Evolutionary conservation across 73 alveolate species (phyloP), one percentile per base, ranked within the genome.

Genomic region (Paramecium tetraurelia): DNA sequence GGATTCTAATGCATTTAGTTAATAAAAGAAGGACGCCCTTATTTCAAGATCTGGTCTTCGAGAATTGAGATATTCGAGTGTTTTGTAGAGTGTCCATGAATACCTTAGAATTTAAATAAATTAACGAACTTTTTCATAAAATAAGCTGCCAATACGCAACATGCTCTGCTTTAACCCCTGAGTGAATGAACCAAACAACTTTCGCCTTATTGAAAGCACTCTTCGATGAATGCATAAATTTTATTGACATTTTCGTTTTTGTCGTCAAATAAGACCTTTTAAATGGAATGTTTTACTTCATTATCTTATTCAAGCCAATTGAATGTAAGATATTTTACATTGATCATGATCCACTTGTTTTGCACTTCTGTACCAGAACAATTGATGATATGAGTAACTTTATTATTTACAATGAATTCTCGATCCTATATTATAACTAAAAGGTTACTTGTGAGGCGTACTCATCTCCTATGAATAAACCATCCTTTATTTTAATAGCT

Each of bases 141-240:
- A 92, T 97, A 98, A 20, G 97, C 96, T 33, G 98, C 96, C 59
- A 98, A 97, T 48, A 96, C 99, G 36, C 97, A 93, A 69, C 98
- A 97, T 36, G 99, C 96, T 86, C 99, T 86, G 87, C 98, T 93
- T 92, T 98, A 97, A 2, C 99, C 99, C 90, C 99, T 92, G 18
- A 98, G 97, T 58, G 99, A 97, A 94, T 98, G 99, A 35, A 98
- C 99, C 40, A 98, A 95, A 57, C 96, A 94, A 77, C 99, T 97
- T 92, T 98, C 99, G 5, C 99, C 99, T 89, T 95, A 93, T 59
- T 76, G 93, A 57, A 95, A 88, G 58, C 99, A 95, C 84, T 97
- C 99, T 86, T 98, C 99, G 8, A 98, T 97, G 92, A 98, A 98
- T 77, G 88, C 95, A 92, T 93, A 96, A 50, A 98, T 97, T 89